A percentile compares a stretch with the other conserved stretches of the same genome.
Evolutionary conservation across 257 asterid genomes (phyloP).

Genomic region (Fraxinus americana): DNA sequence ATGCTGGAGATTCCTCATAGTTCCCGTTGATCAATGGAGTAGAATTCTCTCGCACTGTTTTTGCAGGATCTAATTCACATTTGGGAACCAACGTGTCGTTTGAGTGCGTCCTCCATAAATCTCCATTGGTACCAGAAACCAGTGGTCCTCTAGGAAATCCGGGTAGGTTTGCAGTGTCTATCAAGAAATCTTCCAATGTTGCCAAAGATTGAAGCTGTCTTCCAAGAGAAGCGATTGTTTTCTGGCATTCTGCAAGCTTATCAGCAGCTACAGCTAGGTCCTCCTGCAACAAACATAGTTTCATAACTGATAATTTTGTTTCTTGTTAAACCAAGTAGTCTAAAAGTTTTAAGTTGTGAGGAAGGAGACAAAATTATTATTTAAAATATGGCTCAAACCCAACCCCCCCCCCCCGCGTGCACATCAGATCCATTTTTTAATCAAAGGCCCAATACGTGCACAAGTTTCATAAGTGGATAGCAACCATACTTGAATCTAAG

Average conservation of each 20-base stretch:
- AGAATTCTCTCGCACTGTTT: conserved; percentile 32
- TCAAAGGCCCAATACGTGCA: background rate
- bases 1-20: conserved; percentile 42
- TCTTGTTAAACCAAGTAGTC: background rate
- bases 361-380: background rate
- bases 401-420: no score
- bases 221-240: conserved; percentile 82
- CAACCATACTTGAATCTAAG: background rate
- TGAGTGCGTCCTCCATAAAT: conserved; percentile 40
- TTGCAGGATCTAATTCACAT: conserved; percentile 32
- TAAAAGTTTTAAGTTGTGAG: background rate
- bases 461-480: background rate
- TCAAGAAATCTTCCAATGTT: conserved; percentile 80
- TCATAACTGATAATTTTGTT: background rate
- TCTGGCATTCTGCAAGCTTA: conserved; percentile 86
- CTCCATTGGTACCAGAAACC: conserved; percentile 27
- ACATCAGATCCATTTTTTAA: background rate
- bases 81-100: conserved; percentile 29
- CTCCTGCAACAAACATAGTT: conserved; percentile 45
- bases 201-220: conserved; percentile 76
- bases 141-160: conserved; percentile 47
- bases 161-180: conserved; percentile 66
- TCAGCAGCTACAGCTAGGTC: conserved; percentile 71
- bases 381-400: no score
- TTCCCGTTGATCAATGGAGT: conserved; percentile 33